Base-by-base conservation (phyloP, 202 grass and related monocot genomes). In the Schoenoplectus tabernaemontani region DNA sequence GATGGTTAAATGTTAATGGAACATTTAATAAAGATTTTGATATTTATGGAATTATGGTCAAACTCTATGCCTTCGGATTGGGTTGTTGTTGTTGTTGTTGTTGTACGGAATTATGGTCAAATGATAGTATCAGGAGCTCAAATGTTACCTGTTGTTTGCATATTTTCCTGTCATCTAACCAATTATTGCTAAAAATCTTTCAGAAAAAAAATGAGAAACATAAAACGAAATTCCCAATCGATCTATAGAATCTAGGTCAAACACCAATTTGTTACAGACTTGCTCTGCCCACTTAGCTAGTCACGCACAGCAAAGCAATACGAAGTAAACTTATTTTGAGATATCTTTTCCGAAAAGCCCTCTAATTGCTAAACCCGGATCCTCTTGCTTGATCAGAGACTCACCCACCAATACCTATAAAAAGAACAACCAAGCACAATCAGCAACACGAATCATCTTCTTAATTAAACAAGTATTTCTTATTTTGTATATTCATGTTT, bases 371-470 rank as follows among this genome's bases (percentile, higher is more conserved):
- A 17, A 68, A 15, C 93, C 90, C 26, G 93, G 90, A 51, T 92
- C 86, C 74, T 82, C 74, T 57, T 90, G 88, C 58, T 88, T 96
- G 73, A 96, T 41, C 28, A 96, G 80, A 1, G 88, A 93, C 37
- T 93, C 93, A 50, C 88, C 93, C 57, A 93, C 93, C 88, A 96
- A 81, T 56, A 96, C 83, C 93, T 96, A 22, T 37, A n/a, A 77
- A 77, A 59, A 42, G 17, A 23, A 43, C 34, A 53, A 51, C n/a
- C 44, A 32, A 17, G 8, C 32, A 50, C 16, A 69, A 44, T 69
- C 38, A 69, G 9, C 43, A 73, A 51, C 7, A 30, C 51, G 20
- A 5, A 2, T 42, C 3, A 58, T 71, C 11, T 73, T 33, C 6
- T n/a, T 51, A 32, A 50, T 73, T 33, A 11, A 51, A n/a, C 24